Base-by-base conservation (phyloP, 306 rosid species). In the Adenanthera pavonina region DNA sequence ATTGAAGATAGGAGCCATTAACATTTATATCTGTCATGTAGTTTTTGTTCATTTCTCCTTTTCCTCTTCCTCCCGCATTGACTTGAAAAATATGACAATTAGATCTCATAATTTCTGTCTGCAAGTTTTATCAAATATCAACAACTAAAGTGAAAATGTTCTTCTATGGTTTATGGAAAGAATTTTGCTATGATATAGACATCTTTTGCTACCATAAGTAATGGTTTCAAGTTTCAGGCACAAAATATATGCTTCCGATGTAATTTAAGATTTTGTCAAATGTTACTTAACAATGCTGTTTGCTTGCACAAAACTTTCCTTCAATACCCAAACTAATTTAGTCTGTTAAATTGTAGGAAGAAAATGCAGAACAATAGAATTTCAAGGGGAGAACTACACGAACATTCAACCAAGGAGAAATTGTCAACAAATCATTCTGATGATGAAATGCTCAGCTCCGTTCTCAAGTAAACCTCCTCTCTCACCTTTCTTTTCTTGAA, bases 361-460 rank as follows among this genome's bases (percentile, higher is more conserved):
- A 90, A 85, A 75, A 68, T 33, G 79, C 70, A 69, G 77, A 80
- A 67, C 47, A 9, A 9, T 19, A 78, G 75, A 48, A n/a, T 19
- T 78, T 65, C 82, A 25, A 72, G 35, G 71, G 76, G 79, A 79
- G 85, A 64, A 66, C 49, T 79, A 59, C 84, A 56, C 7, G 87
- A 84, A 72, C 80, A 83, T 73, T 61, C 43, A 47, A 34, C 41
- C 3, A 78, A 76, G 66, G 85, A 74, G 59, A 69, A 33, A 65
- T 52, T 74, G 60, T 54, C 85, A 20, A 81, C 72, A 48, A 84
- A 90, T 76, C 87, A 65, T 75, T 87, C 85, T 19, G 92, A 87
- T 83, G 87, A 88, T 71, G 91, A 90, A 79, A 60, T 83, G 57
- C 89, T 90, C 73, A 81, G 85, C 76, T 87, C 94, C 51, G 75